Conservation (phyloP, 2,329 filamentous ascomycete species). For the Apiospora phragmitis region DNA sequence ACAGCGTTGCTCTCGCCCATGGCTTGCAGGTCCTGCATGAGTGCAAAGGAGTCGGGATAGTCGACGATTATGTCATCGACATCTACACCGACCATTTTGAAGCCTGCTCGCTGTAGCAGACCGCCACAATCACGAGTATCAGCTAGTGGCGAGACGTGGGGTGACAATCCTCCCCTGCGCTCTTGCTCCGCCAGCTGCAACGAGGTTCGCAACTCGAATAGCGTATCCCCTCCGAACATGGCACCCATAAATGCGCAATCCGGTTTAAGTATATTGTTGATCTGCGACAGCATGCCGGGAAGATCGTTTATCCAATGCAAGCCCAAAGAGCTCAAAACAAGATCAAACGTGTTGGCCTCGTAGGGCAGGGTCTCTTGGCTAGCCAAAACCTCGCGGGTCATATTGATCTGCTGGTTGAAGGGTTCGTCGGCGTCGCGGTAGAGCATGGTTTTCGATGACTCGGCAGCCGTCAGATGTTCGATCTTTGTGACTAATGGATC, state of each 20-base stretch:
- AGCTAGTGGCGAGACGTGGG: conserved; percentile 86
- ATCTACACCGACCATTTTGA: conserved; percentile 95
- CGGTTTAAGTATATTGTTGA: conserved; percentile 85
- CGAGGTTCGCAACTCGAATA: conserved; percentile 91
- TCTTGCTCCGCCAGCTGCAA: conserved; percentile 92
- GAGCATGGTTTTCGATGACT: conserved; percentile 76
- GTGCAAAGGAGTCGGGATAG: conserved; percentile 83
- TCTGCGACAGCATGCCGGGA: conserved; percentile 78
- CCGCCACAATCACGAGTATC: conserved; percentile 92
- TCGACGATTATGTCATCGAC: conserved; percentile 97
- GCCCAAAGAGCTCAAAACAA: conserved; percentile 84
- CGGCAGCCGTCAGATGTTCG: conserved; percentile 73
- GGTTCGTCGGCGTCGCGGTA: conserved; percentile 74
- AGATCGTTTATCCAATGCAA: conserved; percentile 99
- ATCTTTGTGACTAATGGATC: conserved; percentile 72
- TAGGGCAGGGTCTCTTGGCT: conserved; percentile 77
- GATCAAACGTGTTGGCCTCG: conserved; percentile 76
- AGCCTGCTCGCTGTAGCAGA: conserved; percentile 81
- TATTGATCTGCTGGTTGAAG: conserved; percentile 73
- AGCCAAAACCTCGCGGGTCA: conserved; percentile 73
- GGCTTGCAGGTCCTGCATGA: conserved; percentile 92
- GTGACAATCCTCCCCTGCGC: conserved; percentile 84
- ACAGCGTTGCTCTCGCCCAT: conserved; percentile 97
- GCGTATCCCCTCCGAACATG: conserved; percentile 93
- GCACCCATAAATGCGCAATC: conserved; percentile 91